These are phyloP conservation scores for Chloris gayana DNA, from an alignment of 176 grass and related monocot genomes.

Conservation along the genomic window DNA sequence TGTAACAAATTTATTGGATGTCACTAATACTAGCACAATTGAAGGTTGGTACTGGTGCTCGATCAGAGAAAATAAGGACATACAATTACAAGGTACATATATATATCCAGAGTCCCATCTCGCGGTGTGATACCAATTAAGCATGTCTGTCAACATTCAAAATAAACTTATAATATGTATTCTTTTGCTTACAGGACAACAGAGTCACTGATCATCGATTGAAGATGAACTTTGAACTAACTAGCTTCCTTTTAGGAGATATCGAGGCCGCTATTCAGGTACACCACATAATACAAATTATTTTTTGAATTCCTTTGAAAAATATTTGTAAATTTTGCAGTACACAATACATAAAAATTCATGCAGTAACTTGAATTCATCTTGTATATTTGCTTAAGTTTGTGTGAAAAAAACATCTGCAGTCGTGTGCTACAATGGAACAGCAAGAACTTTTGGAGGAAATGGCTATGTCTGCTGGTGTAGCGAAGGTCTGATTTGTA, in stretches of 20 bases:
- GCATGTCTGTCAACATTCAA: slow-evolving; percentile 16
- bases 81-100: slow-evolving; percentile 94
- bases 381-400: background rate
- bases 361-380: too few relatives aligned
- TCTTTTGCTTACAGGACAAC: slow-evolving; percentile 71
- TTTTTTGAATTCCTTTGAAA: too few relatives aligned
- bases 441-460: slow-evolving; percentile 94
- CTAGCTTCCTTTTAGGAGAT: slow-evolving; percentile 80
- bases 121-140: background rate
- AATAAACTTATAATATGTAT: slow-evolving; percentile 23
- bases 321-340: slow-evolving; percentile 22
- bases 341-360: too few relatives aligned
- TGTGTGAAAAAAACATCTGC: slow-evolving; percentile 16
- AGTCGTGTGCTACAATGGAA: slow-evolving; percentile 79
- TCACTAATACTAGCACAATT: slow-evolving; percentile 43
- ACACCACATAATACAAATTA: slow-evolving; percentile 17
- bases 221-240: slow-evolving; percentile 92
- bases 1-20: background rate
- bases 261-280: slow-evolving; percentile 89
- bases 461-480: slow-evolving; percentile 56
- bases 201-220: slow-evolving; percentile 86
- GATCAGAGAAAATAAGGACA: slow-evolving; percentile 92
- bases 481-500: slow-evolving; percentile 21
- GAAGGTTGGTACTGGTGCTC: slow-evolving; percentile 91
- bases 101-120: too few relatives aligned